Evolutionary conservation across 495 filamentous ascomycete genomes (phyloP).

Genomic region (Articulospora tetracladia): DNA sequence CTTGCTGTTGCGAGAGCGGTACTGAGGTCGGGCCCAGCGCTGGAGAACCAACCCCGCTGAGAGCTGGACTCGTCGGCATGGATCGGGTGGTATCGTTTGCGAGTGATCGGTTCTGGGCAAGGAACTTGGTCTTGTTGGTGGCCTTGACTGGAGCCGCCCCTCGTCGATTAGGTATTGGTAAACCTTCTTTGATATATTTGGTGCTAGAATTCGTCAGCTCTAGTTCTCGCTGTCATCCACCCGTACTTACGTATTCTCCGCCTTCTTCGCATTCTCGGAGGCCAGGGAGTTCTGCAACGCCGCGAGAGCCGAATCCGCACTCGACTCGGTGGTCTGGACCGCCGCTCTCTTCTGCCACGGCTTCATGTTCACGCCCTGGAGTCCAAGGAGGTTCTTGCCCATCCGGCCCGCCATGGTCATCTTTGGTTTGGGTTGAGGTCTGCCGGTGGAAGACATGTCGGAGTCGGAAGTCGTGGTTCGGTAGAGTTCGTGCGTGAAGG

Average conservation of each 20-base stretch:
- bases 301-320: conserved; percentile 30
- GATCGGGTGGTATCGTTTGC: conserved; percentile 49
- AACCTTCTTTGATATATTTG: conserved; percentile 30
- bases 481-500: conserved; percentile 14
- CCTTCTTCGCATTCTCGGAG: conserved; percentile 33
- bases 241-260: conserved; percentile 49
- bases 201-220: conserved; percentile 27
- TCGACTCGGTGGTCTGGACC: not conserved
- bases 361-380: not conserved
- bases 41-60: conserved; percentile 46
- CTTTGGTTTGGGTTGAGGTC: not conserved
- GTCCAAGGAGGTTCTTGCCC: not conserved
- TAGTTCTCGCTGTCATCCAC: conserved; percentile 23
- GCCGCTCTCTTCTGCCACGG: not conserved
- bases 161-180: conserved; percentile 26
- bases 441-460: conserved; percentile 13
- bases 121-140: conserved; percentile 27
- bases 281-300: conserved; percentile 37
- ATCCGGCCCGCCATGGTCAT: not conserved
- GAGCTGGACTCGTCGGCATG: conserved; percentile 58
- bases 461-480: not conserved
- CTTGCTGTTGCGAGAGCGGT: conserved; percentile 46
- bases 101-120: conserved; percentile 40
- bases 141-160: conserved; percentile 26
- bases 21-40: conserved; percentile 45